Conservation (phyloP, 1,139 yeast genomes). For the Yamadazyma conglobata region DNA sequence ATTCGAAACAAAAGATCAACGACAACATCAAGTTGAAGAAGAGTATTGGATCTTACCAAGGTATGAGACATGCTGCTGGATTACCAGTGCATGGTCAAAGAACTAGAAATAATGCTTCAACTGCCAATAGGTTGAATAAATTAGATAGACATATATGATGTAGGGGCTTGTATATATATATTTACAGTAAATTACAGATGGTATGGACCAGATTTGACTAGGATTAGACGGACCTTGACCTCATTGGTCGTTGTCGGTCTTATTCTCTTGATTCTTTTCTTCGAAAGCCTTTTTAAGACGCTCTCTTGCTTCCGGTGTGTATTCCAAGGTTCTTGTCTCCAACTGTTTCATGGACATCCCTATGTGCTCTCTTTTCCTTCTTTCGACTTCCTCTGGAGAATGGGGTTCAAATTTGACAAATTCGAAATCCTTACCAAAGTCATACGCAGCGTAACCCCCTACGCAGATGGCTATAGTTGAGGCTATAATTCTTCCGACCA, state of each 20-base stretch:
- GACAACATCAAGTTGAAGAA: conserved; percentile 80
- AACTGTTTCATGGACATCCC: conserved; percentile 30
- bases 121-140: conserved; percentile 83
- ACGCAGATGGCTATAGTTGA: conserved; percentile 34
- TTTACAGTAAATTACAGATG: neutral
- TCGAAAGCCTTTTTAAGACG: conserved; percentile 18
- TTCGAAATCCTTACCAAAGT: conserved; percentile 40
- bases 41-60: conserved; percentile 80
- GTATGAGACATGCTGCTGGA: conserved; percentile 85
- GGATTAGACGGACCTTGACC: too few relatives aligned
- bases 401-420: conserved; percentile 39
- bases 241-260: neutral
- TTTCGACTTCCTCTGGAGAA: conserved; percentile 38
- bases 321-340: conserved; percentile 39
- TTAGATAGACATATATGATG: conserved; percentile 49
- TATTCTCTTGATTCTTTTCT: conserved; percentile 2
- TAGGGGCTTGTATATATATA: conserved; percentile 1
- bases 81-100: conserved; percentile 93
- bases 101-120: conserved; percentile 84
- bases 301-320: conserved; percentile 44
- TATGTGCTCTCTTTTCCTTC: conserved; percentile 32
- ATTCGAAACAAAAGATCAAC: conserved; percentile 72
- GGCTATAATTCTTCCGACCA: conserved; percentile 31
- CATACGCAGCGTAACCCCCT: conserved; percentile 33
- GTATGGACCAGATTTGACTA: conserved; percentile 1